Percentiles rank a stretch among this genome's conserved stretches.
Evolutionary conservation across 306 rosid genomes (phyloP).

Genomic region (Hylodesmum podocarpum): DNA sequence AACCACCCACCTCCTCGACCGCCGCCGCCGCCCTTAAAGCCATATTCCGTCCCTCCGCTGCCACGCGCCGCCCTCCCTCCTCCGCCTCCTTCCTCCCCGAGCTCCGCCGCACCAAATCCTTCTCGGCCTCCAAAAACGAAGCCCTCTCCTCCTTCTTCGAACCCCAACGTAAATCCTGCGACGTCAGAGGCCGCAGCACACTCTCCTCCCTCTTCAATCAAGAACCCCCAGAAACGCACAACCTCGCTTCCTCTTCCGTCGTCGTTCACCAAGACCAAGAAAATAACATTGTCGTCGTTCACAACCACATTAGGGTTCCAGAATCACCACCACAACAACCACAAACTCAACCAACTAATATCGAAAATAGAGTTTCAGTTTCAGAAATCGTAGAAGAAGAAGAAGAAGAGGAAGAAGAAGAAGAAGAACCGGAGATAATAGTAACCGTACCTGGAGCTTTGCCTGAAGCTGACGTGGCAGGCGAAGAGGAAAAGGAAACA

Average conservation of each 20-base stretch:
- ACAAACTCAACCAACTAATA: neutral
- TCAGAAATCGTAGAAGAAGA: conserved; percentile 70
- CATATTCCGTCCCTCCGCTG: conserved; percentile 64
- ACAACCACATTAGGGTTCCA: conserved; percentile 38
- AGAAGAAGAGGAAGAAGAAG: too few species aligned
- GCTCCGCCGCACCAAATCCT: conserved; percentile 94
- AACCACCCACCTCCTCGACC: conserved; percentile 61
- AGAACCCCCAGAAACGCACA: conserved; percentile 35
- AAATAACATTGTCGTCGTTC: conserved; percentile 14
- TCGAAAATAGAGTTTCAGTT: conserved; percentile 61
- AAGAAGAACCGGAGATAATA: conserved; percentile 33
- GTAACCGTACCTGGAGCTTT: neutral
- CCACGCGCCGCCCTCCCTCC: conserved; percentile 30
- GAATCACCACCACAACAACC: conserved; percentile 33
- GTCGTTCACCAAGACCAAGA: conserved; percentile 45
- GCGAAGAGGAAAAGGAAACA: conserved; percentile 43
- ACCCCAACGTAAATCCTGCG: conserved; percentile 93
- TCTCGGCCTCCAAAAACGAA: conserved; percentile 94
- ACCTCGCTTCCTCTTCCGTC: conserved; percentile 43
- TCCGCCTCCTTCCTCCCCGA: conserved; percentile 73
- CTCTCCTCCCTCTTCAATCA: conserved; percentile 71
- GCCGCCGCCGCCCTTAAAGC: conserved; percentile 94
- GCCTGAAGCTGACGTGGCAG: conserved; percentile 26
- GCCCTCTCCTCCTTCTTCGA: conserved; percentile 78
- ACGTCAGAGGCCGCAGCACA: conserved; percentile 83